Base-by-base conservation (phyloP, 805 yeast species). In the Hanseniaspora lachancei region DNA sequence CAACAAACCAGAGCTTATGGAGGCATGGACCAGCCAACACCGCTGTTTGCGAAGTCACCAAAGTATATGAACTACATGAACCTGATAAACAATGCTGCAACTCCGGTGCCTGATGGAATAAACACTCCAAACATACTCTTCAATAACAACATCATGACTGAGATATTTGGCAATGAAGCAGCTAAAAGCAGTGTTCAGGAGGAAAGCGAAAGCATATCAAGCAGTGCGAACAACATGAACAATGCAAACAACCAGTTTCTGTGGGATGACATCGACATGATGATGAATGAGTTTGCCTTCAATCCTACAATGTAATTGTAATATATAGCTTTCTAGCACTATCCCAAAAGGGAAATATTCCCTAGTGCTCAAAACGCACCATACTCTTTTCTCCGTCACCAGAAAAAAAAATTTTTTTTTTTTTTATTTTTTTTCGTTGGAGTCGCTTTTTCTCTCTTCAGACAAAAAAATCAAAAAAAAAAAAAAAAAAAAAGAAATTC, bases 241-340 rank as follows among this genome's bases (percentile, higher is more conserved):
- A 43, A 43, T 23, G 10, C 38, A 3, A 47, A 51, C 21, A 44
- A 51, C 39, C 76, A 72, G 40, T 65, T 70, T 64, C 68, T 73
- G 2, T 73, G 76, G 89, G 84, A 82, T 63, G 95, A 88, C 64
- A 89, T 88, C 32, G 95, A 87, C 60, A 75, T 86, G 49, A 85
- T 88, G 57, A 86, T 88, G 95, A 86, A 85, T 64, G 95, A 87
- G 64, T 88, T 87, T 69, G 96, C 96, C 5, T 88, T 88, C 71
- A 86, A 85, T 60, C 81, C 87, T 3, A 63, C 68, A 12, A 61
- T 65, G 74, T 74, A 54, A 27, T n/a, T 18, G 27, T 23, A 8
- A 21, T 18, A 40, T 40, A n/a, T 38, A n/a, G 12, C n/a, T 40
- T 40, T 40, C 18, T 42, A 16, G 23, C n/a, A 18, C 8, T 23